phyloP scores from a whole-genome alignment of 1,284 basidiomycete species.

The Papiliotrema fonsecae region DNA sequence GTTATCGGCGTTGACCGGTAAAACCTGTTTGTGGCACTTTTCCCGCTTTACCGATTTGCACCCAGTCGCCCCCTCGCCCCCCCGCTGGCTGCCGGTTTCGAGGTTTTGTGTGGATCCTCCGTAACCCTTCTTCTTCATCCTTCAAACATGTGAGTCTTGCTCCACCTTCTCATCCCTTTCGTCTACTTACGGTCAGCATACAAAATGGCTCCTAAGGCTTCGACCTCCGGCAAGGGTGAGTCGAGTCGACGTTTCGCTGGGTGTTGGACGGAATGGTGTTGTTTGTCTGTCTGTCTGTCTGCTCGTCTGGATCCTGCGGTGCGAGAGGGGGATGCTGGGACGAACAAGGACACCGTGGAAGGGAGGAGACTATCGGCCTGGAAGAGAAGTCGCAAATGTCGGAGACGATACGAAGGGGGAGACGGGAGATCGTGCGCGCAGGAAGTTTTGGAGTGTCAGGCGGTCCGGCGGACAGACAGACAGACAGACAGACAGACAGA shows the following conservation, averaged over 20 bases:
- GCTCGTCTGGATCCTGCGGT: too few species aligned
- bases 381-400: too few species aligned
- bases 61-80: background rate
- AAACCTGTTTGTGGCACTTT: background rate
- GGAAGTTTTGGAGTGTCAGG: too few species aligned
- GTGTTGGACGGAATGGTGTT: background rate
- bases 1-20: background rate
- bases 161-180: background rate
- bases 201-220: constrained; percentile 28
- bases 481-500: too few species aligned
- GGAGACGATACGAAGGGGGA: too few species aligned
- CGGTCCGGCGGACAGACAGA: too few species aligned
- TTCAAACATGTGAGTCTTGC: background rate
- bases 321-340: too few species aligned
- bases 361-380: too few species aligned
- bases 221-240: constrained; percentile 27
- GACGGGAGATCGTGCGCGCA: too few species aligned
- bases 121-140: background rate
- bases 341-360: too few species aligned
- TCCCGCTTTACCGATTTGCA: background rate
- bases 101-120: background rate
- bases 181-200: constrained; percentile 4
- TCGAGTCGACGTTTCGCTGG: background rate
- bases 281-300: background rate
- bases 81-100: background rate